Conservation (phyloP, 306 rosid genomes). For the Alnus rubra region DNA sequence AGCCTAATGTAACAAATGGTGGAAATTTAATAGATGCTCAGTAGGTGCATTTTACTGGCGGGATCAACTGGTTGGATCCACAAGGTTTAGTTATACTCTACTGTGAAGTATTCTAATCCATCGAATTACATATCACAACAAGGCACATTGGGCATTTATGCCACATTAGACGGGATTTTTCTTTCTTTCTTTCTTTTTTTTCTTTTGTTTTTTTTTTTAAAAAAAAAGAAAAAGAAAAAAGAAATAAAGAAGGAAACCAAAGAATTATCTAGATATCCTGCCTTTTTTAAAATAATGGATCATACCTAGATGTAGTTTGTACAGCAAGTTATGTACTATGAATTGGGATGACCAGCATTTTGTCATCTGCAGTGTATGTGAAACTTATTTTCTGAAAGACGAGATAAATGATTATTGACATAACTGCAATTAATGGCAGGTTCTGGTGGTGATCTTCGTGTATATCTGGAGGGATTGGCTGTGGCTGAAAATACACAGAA, state of each 20-base stretch:
- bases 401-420: neutral
- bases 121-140: neutral
- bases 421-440: conserved; percentile 37
- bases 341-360: neutral
- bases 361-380: neutral
- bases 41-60: neutral
- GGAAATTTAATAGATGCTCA: neutral
- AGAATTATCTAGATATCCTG: neutral
- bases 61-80: neutral
- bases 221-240: neutral
- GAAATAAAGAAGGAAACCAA: neutral
- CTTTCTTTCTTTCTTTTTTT: no score
- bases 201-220: neutral
- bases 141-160: neutral
- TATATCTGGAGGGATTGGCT: conserved; percentile 57
- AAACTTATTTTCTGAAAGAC: neutral
- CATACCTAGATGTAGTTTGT: neutral
- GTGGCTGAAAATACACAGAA: conserved; percentile 45
- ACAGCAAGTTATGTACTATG: neutral
- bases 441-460: conserved; percentile 55
- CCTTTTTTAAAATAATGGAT: neutral
- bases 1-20: neutral
- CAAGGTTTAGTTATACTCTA: neutral
- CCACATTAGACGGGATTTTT: neutral
- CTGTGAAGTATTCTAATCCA: neutral